These are phyloP conservation scores for Candida stauntonica DNA, from an alignment of 805 yeast genomes.

Conservation along the genomic window DNA sequence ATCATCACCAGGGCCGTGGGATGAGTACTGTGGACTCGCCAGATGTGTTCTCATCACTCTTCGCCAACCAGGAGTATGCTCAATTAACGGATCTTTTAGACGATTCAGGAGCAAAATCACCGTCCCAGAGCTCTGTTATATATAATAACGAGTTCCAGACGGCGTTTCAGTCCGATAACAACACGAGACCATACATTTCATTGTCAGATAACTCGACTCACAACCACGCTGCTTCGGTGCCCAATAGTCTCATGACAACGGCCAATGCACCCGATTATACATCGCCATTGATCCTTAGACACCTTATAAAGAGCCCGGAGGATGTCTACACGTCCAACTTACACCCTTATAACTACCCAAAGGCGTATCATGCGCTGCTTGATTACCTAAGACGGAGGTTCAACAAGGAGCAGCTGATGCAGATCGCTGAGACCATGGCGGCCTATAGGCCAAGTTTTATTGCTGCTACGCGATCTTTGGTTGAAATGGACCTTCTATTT, in stretches of 20 bases:
- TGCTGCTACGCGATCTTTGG: slow-evolving; percentile 67
- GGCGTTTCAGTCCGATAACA: slow-evolving; percentile 26
- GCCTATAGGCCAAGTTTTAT: slow-evolving; percentile 71
- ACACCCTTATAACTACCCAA: slow-evolving; percentile 84
- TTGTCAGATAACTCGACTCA: slow-evolving; percentile 26
- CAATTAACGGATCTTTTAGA: slow-evolving; percentile 38
- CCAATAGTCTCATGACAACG: slow-evolving; percentile 13
- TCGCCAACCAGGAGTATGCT: slow-evolving; percentile 39
- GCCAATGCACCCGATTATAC: slow-evolving; percentile 38
- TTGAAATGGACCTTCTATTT: slow-evolving; percentile 64
- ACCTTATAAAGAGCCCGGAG: slow-evolving; percentile 59
- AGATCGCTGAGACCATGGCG: slow-evolving; percentile 42
- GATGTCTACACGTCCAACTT: slow-evolving; percentile 79
- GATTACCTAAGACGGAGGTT: slow-evolving; percentile 74
- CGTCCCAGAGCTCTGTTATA: slow-evolving; percentile 21
- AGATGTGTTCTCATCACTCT: slow-evolving; percentile 27
- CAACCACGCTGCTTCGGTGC: no score
- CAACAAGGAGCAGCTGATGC: slow-evolving; percentile 62
- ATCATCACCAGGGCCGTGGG: slow-evolving; percentile 2
- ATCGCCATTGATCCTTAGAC: slow-evolving; percentile 53
- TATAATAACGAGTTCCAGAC: slow-evolving; percentile 26
- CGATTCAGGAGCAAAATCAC: slow-evolving; percentile 19
- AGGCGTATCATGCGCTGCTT: slow-evolving; percentile 83
- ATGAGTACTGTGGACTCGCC: slow-evolving; percentile 19
- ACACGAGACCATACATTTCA: slow-evolving; percentile 28